These are phyloP conservation scores for Paramarasmius palmivorus DNA, from an alignment of 1,284 basidiomycete genomes.

Conservation along the genomic window DNA sequence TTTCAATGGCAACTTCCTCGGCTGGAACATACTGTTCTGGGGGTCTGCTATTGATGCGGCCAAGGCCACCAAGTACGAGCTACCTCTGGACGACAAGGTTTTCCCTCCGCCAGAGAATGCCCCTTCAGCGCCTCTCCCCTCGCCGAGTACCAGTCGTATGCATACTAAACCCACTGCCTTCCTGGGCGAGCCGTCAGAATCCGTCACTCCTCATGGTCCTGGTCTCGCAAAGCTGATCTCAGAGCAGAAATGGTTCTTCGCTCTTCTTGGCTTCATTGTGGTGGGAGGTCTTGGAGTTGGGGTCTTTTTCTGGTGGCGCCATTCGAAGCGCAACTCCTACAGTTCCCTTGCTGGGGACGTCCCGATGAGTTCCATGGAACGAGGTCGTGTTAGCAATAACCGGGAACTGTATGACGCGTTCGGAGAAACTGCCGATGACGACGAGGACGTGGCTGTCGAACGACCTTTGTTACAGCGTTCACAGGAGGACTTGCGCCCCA, in stretches of 20 bases:
- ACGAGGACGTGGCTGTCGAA: conserved; percentile 43
- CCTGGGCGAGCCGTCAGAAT: conserved; percentile 47
- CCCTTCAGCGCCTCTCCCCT: conserved; percentile 33
- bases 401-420: conserved; percentile 92
- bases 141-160: conserved; percentile 46
- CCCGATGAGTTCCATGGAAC: conserved; percentile 65
- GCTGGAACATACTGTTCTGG: conserved; percentile 94
- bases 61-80: conserved; percentile 65
- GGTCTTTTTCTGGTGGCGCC: conserved; percentile 70
- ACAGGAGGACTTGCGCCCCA: neutral
- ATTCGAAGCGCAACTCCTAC: conserved; percentile 57
- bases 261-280: conserved; percentile 69
- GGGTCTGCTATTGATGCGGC: conserved; percentile 79
- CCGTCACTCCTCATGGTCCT: conserved; percentile 31
- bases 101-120: conserved; percentile 52
- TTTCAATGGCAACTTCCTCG: conserved; percentile 79
- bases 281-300: conserved; percentile 69
- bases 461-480: conserved; percentile 7
- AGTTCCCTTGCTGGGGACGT: conserved; percentile 73
- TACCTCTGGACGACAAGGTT: conserved; percentile 52
- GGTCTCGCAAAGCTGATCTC: conserved; percentile 47
- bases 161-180: conserved; percentile 86
- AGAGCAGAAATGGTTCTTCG: conserved; percentile 83
- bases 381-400: conserved; percentile 39
- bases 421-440: conserved; percentile 68